Percentiles rank a stretch among this genome's conserved stretches.
Conservation (phyloP, 129 eudicot genomes). For the Chrysanthemum makinoi region DNA sequence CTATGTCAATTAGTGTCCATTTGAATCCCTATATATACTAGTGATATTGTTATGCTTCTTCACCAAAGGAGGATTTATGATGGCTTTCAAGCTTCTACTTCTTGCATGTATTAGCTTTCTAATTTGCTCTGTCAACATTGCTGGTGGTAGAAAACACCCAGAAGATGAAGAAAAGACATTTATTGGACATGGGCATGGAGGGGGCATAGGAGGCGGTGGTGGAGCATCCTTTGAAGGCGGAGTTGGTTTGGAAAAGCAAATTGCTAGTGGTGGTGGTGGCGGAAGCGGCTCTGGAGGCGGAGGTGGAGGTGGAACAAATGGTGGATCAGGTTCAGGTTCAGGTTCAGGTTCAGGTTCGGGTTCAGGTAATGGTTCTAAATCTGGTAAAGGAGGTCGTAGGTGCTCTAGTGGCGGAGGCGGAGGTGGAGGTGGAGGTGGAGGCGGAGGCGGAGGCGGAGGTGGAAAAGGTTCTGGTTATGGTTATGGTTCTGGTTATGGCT, state of each 20-base stretch:
- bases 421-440: background rate
- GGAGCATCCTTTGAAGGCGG: conserved; percentile 22
- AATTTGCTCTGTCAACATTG: conserved; percentile 18
- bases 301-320: background rate
- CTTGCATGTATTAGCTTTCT: conserved; percentile 22
- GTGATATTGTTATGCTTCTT: conserved; percentile 19
- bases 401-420: background rate
- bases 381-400: background rate
- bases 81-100: conserved; percentile 24
- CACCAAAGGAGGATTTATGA: conserved; percentile 15
- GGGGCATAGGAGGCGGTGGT: conserved; percentile 14
- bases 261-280: background rate
- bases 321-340: background rate
- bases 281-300: background rate
- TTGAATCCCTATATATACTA: conserved; percentile 20
- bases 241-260: background rate
- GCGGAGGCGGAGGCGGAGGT: background rate
- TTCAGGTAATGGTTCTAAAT: background rate
- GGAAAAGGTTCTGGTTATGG: background rate
- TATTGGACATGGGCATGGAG: conserved; percentile 4
- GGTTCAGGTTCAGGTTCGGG: background rate
- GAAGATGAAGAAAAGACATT: conserved; percentile 10
- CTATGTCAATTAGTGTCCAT: conserved; percentile 18
- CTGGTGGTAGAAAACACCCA: conserved; percentile 17
- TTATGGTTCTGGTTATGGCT: background rate